These are phyloP conservation scores for Yamadazyma diospyri DNA, from an alignment of 1,139 yeast species.

Conservation along the genomic window DNA sequence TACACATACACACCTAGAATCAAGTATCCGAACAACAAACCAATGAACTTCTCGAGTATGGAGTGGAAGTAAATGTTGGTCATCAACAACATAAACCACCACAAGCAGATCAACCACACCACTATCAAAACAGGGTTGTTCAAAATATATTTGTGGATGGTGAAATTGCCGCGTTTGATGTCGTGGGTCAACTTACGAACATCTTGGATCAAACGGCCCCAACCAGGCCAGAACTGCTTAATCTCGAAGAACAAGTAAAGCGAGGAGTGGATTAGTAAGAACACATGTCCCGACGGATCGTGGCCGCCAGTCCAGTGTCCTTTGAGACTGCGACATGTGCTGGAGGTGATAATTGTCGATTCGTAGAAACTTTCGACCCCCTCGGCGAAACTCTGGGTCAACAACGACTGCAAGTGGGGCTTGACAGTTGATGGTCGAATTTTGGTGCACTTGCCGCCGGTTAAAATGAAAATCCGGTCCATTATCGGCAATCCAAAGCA, in stretches of 20 bases:
- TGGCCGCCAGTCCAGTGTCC: constrained; percentile 92
- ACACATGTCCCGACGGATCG: constrained; percentile 95
- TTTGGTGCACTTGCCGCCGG: constrained; percentile 78
- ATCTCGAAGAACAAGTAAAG: constrained; percentile 69
- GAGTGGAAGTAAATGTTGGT: constrained; percentile 87
- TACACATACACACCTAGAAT: constrained; percentile 24
- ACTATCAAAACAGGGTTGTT: constrained; percentile 45
- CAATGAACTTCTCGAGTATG: constrained; percentile 65
- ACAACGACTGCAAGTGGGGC: constrained; percentile 5
- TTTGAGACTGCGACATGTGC: constrained; percentile 54
- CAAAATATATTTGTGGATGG: constrained; percentile 10
- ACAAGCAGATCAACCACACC: constrained; percentile 46
- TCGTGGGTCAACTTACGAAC: constrained; percentile 3
- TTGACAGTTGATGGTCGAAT: constrained; percentile 10
- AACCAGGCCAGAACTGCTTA: constrained; percentile 35
- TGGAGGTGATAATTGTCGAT: constrained; percentile 35
- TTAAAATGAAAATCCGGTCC: constrained; percentile 75
- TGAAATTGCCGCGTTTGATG: constrained; percentile 2
- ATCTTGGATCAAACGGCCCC: constrained; percentile 11
- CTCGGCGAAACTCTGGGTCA: constrained; percentile 7
- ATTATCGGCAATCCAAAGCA: constrained; percentile 82
- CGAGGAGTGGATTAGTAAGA: constrained; percentile 70
- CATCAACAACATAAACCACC: constrained; percentile 88
- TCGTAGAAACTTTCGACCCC: constrained; percentile 14
- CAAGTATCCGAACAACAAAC: constrained; percentile 57